These are phyloP conservation scores for Limtongia smithiae DNA, from an alignment of 805 yeast species.

Conservation along the genomic window DNA sequence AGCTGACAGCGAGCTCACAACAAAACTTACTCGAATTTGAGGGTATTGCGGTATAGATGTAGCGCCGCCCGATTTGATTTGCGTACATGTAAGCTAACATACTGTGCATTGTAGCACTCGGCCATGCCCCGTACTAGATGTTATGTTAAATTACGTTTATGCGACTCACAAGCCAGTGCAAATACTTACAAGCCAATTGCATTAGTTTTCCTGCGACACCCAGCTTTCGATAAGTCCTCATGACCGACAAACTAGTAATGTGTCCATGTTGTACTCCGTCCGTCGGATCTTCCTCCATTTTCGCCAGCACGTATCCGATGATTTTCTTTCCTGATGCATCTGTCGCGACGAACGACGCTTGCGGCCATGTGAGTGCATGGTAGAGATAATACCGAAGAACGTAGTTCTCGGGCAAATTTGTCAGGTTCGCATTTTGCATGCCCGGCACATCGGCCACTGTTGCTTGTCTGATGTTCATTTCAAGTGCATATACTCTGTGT, in stretches of 20 bases:
- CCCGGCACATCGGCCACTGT: conserved; percentile 82
- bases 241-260: conserved; percentile 87
- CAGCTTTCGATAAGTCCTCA: conserved; percentile 92
- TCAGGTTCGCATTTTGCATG: conserved; percentile 65
- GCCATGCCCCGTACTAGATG: conserved; percentile 59
- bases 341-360: conserved; percentile 89
- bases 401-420: conserved; percentile 75
- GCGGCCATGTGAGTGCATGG: conserved; percentile 95
- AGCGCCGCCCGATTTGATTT: conserved; percentile 91
- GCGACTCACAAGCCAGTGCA: too few relatives aligned
- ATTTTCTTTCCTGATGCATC: conserved; percentile 65
- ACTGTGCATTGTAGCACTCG: conserved; percentile 76
- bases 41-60: conserved; percentile 82
- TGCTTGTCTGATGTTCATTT: conserved; percentile 85
- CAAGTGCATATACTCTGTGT: background rate
- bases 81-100: conserved; percentile 89
- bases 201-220: conserved; percentile 90
- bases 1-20: too few relatives aligned
- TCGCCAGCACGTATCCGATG: conserved; percentile 94
- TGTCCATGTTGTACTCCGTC: conserved; percentile 81
- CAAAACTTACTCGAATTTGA: conserved; percentile 55
- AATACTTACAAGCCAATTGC: conserved; percentile 58
- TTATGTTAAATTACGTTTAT: background rate
- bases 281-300: conserved; percentile 74
- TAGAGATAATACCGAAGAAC: conserved; percentile 88